Evolutionary conservation across 345 rosid genomes (phyloP), one percentile per base, ranked within the genome.

Genomic region (Eutrema yunnanense): DNA sequence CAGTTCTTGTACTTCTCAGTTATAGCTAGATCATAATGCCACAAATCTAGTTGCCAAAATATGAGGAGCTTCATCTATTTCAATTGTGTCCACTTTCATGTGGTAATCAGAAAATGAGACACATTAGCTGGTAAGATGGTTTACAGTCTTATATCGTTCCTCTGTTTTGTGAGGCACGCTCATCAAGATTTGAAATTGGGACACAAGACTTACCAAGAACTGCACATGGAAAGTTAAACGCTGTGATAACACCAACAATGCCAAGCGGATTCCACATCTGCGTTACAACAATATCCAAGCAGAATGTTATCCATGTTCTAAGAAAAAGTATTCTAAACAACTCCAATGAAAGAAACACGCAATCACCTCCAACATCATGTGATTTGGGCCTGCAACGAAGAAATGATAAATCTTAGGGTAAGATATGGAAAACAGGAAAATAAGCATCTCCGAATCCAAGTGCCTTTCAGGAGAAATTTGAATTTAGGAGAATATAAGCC

Each of bases 251-350:
- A 67, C 98, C 99, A 42, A 92, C 98, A 51, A 96, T 79, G 67
- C 98, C 98, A 53, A 92, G 90, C 74, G 99, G 99, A 84, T 92
- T 96, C 98, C 98, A 96, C 79, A 80, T 92, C 99, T 95, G 87
- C 58, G 10, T 72, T 37, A 69, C 55, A 72, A 69, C 55, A 72
- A 57, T 12, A 73, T 26, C 74, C 16, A 32, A 19, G 30, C 40
- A 55, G 33, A 73, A 74, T 19, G 56, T 73, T 64, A 79, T 73
- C 9, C 27, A 37, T 38, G n/a, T 57, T 44, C 44, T 22, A 36
- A 30, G 41, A 70, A 48, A 32, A 22, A 12, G 27, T 10, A 37
- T 38, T 2, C 44, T 36, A 33, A 62, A 51, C 9, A 52, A 65
- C 50, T 78, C 58, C 22, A 59, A 33, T 47, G 7, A 70, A 36